Evolutionary conservation across 179 eudicot species (phyloP).

Genomic region (Beta lomatogona): DNA sequence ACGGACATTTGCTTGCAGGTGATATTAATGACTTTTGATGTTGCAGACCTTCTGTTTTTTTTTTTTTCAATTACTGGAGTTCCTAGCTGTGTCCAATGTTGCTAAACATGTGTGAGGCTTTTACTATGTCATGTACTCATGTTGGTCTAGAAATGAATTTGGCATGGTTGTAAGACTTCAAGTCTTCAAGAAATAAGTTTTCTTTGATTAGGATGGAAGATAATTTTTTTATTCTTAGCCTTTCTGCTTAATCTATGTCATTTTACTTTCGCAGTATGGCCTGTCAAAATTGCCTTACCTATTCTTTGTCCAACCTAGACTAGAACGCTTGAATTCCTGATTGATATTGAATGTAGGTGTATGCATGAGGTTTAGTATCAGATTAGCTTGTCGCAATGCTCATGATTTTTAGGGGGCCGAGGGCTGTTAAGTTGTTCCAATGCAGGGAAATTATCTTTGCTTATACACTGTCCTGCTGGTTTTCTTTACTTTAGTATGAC

Average conservation of each 20-base stretch:
- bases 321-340: no score
- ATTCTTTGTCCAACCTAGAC: neutral
- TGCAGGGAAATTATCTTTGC: neutral
- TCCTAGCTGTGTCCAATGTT: neutral
- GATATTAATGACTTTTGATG: conserved; percentile 16
- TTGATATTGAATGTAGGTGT: no score
- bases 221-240: neutral
- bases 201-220: neutral
- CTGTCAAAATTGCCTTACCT: neutral
- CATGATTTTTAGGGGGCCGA: no score
- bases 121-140: neutral
- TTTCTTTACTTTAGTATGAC: neutral
- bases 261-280: neutral
- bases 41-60: neutral
- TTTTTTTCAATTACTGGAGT: neutral
- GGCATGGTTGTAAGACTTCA: neutral
- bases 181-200: neutral
- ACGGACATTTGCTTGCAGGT: conserved; percentile 96
- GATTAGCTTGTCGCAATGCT: no score
- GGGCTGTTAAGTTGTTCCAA: neutral
- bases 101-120: neutral
- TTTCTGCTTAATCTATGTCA: neutral
- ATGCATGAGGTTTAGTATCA: neutral
- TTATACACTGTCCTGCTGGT: neutral
- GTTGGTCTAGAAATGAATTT: neutral